These are phyloP conservation scores for Xylariaceae sp. DNA, from an alignment of 2,329 filamentous ascomycete genomes.

Conservation along the genomic window DNA sequence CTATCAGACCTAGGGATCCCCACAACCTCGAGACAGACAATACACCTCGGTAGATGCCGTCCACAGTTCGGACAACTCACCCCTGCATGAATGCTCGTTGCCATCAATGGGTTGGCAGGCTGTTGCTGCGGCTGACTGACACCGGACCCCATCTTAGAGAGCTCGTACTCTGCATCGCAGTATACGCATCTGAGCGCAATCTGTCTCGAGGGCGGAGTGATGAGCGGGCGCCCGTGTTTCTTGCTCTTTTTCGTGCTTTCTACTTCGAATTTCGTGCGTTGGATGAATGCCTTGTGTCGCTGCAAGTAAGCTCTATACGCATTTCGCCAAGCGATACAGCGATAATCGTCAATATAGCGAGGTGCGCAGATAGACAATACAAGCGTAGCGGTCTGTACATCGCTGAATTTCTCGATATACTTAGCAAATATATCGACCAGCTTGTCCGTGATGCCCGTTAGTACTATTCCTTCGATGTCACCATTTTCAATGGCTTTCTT, in stretches of 20 bases:
- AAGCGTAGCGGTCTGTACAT: conserved; percentile 76
- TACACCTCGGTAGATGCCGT: conserved; percentile 64
- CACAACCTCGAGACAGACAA: conserved; percentile 65
- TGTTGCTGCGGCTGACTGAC: conserved; percentile 4
- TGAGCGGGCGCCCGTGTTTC: conserved; percentile 59
- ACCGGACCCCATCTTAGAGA: conserved; percentile 36
- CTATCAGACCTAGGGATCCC: conserved; percentile 61
- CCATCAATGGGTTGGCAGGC: conserved; percentile 54
- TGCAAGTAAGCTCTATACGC: conserved; percentile 70
- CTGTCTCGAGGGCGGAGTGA: conserved; percentile 65
- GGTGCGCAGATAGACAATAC: conserved; percentile 72
- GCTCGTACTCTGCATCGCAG: conserved; percentile 62
- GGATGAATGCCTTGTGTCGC: conserved; percentile 70
- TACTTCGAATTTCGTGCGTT: conserved; percentile 75
- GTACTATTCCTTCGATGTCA: conserved; percentile 72
- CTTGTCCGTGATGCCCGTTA: conserved; percentile 72
- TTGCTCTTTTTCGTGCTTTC: conserved; percentile 70
- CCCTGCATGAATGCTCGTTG: conserved; percentile 57
- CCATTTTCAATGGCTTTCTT: conserved; percentile 60
- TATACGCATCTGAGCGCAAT: conserved; percentile 75
- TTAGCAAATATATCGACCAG: conserved; percentile 73
- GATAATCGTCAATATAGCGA: conserved; percentile 72
- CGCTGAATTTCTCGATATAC: conserved; percentile 72
- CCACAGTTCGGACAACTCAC: conserved; percentile 67
- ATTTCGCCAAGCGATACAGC: conserved; percentile 71